These are phyloP conservation scores for Hypoxylon sp. DNA, from an alignment of 2,329 filamentous ascomycete genomes.

Conservation along the genomic window DNA sequence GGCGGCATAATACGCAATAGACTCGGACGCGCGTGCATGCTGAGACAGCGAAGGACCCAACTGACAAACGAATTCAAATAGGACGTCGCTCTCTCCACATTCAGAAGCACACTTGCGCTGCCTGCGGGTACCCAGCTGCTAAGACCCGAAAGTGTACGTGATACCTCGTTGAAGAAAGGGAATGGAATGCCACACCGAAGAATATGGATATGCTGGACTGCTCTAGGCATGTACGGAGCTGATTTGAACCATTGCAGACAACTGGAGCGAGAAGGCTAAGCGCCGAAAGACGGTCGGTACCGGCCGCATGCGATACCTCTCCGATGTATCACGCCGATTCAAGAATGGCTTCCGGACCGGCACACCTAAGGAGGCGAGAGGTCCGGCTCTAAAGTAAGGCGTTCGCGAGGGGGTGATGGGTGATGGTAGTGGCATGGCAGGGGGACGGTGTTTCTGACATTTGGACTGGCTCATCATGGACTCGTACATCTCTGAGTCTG, in stretches of 20 bases:
- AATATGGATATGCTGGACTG: slow-evolving; percentile 58
- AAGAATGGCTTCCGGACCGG: slow-evolving; percentile 98
- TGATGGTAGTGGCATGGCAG: slow-evolving; percentile 55
- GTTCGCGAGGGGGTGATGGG: slow-evolving; percentile 56
- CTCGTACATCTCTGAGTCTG: slow-evolving; percentile 51
- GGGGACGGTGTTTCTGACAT: slow-evolving; percentile 55
- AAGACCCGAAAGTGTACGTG: slow-evolving; percentile 98
- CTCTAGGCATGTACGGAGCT: slow-evolving; percentile 5
- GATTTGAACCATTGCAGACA: slow-evolving; percentile 73
- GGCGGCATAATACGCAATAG: slow-evolving; percentile 4
- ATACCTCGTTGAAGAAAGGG: slow-evolving; percentile 2
- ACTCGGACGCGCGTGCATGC: slow-evolving; percentile 2
- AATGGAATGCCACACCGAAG: slow-evolving; percentile 6
- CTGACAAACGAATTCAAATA: slow-evolving; percentile 59
- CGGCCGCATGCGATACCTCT: slow-evolving; percentile 95
- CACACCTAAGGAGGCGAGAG: slow-evolving; percentile 78
- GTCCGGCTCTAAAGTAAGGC: slow-evolving; percentile 62
- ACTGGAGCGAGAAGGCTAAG: slow-evolving; percentile 99
- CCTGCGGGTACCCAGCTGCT: slow-evolving; percentile 96
- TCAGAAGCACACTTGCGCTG: slow-evolving; percentile 98
- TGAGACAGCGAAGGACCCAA: slow-evolving; percentile 15
- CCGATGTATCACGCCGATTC: slow-evolving; percentile 92
- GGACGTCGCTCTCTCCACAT: slow-evolving; percentile 98
- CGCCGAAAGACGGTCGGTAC: slow-evolving; percentile 99
- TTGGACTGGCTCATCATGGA: slow-evolving; percentile 55